Evolutionary conservation across 257 asterid species (phyloP).

Genomic region (Vinca minor): DNA sequence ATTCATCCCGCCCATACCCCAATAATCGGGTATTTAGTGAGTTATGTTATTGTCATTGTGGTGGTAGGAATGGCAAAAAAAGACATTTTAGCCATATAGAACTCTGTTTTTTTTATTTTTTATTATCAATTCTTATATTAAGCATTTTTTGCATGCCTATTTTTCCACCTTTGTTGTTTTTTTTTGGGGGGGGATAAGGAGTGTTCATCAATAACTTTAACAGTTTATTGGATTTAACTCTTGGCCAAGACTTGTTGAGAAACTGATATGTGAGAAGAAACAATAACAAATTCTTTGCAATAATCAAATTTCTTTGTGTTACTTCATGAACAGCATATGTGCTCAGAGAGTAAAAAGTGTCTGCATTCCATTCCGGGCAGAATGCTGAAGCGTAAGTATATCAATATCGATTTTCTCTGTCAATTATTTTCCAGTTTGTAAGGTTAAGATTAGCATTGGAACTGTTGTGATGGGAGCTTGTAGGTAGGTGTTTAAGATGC

Average conservation of each 20-base stretch:
- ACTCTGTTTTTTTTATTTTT: no score
- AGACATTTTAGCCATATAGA: background rate
- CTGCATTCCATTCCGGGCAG: conserved; percentile 55
- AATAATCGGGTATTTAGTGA: no score
- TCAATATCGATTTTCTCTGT: no score
- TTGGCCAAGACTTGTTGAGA: background rate
- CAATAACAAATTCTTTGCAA: background rate
- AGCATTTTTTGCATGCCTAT: no score
- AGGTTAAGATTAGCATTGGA: background rate
- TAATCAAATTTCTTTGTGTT: background rate
- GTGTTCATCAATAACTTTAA: no score
- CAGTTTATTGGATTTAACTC: background rate
- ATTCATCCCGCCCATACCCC: no score
- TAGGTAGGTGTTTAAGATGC: conserved; percentile 59
- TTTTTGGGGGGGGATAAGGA: no score
- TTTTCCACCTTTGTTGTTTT: no score
- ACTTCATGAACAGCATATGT: conserved; percentile 48
- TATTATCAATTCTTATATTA: no score
- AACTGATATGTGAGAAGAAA: background rate
- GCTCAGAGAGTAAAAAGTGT: conserved; percentile 65
- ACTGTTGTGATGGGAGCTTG: conserved; percentile 1
- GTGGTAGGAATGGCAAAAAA: background rate
- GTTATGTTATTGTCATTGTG: no score
- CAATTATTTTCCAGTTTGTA: no score
- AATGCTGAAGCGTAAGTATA: conserved; percentile 48